phyloP scores from a whole-genome alignment of 257 asterid species.

The Voacanga thouarsii region DNA sequence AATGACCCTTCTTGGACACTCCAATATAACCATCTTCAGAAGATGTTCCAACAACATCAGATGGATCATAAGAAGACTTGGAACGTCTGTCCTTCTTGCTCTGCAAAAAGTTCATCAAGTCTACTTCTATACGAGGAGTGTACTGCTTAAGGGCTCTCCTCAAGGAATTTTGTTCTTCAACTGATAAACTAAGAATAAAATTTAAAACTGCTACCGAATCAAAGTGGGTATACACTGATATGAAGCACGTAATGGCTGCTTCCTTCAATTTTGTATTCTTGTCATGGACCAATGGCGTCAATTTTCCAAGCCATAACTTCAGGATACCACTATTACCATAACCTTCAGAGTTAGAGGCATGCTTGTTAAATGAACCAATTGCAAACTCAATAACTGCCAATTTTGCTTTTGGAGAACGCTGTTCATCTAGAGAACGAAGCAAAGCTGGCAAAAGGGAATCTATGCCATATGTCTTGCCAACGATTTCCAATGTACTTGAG shows the following conservation, averaged over 20 bases:
- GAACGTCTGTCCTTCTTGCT: slow-evolving; percentile 93
- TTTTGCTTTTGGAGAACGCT: slow-evolving; percentile 99
- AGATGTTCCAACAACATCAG: slow-evolving; percentile 81
- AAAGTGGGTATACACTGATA: slow-evolving; percentile 84
- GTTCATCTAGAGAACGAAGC: slow-evolving; percentile 95
- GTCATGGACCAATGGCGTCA: slow-evolving; percentile 82
- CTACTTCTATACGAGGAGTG: slow-evolving; percentile 99
- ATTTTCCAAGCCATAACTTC: slow-evolving; percentile 92
- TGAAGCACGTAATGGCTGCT: slow-evolving; percentile 84
- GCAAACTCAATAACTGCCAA: slow-evolving; percentile 96
- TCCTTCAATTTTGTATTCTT: slow-evolving; percentile 93
- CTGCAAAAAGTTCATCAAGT: slow-evolving; percentile 89
- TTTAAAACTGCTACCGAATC: slow-evolving; percentile 78
- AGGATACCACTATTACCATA: slow-evolving; percentile 83
- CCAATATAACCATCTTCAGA: slow-evolving; percentile 89
- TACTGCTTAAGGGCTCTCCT: slow-evolving; percentile 95
- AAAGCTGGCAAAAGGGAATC: slow-evolving; percentile 95
- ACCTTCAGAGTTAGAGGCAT: slow-evolving; percentile 71
- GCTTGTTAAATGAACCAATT: slow-evolving; percentile 86
- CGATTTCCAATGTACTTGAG: slow-evolving; percentile 84
- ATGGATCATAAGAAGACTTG: slow-evolving; percentile 81
- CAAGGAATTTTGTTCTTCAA: slow-evolving; percentile 92
- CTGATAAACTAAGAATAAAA: slow-evolving; percentile 84
- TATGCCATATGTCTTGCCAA: slow-evolving; percentile 83
- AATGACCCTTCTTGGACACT: slow-evolving; percentile 58